Percentiles rank a stretch among this genome's conserved stretches.
phyloP scores from a whole-genome alignment of 2,329 filamentous ascomycete genomes.

The Xylariaceae sp. region DNA sequence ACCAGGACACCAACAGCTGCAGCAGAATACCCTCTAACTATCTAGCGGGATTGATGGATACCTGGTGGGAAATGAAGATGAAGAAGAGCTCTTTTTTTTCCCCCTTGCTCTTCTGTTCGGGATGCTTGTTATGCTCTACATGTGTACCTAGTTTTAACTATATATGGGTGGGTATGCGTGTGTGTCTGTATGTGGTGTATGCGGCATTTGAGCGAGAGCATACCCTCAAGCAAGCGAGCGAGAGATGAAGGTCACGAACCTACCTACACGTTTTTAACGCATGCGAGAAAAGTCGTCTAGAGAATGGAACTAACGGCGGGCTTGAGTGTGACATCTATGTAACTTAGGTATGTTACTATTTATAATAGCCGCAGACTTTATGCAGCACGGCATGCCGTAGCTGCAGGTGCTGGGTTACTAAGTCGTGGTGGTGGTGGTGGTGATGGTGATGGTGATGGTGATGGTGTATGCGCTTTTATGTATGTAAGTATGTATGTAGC shows the following conservation, averaged over 20 bases:
- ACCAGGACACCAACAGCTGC: constrained; percentile 21
- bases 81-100: background rate
- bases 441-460: no score
- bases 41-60: constrained; percentile 1
- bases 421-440: no score
- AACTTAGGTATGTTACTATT: no score
- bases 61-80: background rate
- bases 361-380: no score
- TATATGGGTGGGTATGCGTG: background rate
- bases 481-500: no score
- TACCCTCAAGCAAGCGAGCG: no score
- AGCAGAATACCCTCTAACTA: background rate
- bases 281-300: background rate
- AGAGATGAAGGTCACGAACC: background rate
- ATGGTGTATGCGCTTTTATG: no score
- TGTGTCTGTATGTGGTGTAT: background rate
- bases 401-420: no score
- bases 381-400: no score
- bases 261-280: background rate
- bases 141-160: background rate
- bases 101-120: background rate
- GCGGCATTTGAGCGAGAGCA: background rate
- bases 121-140: background rate
- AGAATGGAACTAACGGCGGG: background rate
- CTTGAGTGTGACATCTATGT: no score